These are phyloP conservation scores for Saccharata proteae DNA, from an alignment of 2,329 filamentous ascomycete species.

Conservation along the genomic window DNA sequence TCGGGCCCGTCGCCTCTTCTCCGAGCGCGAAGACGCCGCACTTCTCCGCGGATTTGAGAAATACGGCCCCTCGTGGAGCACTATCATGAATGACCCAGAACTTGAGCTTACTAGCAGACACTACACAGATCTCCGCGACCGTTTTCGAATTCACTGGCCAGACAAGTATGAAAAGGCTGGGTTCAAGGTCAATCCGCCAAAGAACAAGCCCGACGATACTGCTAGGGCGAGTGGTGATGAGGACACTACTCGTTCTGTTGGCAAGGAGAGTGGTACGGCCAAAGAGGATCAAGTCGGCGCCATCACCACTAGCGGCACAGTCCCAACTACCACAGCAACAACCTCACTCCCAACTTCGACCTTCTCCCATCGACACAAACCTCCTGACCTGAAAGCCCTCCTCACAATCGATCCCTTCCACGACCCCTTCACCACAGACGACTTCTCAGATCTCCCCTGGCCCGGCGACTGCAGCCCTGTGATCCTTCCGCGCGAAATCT, in stretches of 20 bases:
- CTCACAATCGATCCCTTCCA: conserved; percentile 13
- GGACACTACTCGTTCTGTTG: neutral
- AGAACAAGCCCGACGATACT: conserved; percentile 10
- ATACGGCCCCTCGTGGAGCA: conserved; percentile 48
- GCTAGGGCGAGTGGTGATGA: neutral
- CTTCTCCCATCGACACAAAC: conserved; percentile 8
- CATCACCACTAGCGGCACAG: no score
- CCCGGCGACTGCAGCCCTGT: conserved; percentile 18
- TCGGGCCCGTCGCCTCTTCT: conserved; percentile 44
- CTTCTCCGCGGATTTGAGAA: conserved; percentile 46
- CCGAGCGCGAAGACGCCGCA: conserved; percentile 44
- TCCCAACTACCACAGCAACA: conserved; percentile 1
- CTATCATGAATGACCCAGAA: conserved; percentile 43
- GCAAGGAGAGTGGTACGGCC: neutral
- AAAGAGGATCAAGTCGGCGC: no score
- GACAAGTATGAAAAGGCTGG: conserved; percentile 42
- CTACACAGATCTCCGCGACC: conserved; percentile 47
- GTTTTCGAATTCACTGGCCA: conserved; percentile 48
- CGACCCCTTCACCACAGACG: conserved; percentile 14
- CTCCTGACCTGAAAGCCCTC: conserved; percentile 12
- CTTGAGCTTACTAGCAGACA: conserved; percentile 37
- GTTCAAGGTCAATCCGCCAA: conserved; percentile 26
- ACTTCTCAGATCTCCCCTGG: conserved; percentile 6
- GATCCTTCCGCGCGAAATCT: conserved; percentile 25
- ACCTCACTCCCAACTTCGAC: conserved; percentile 2